phyloP scores from a whole-genome alignment of 2,329 filamentous ascomycete genomes.

The Cadophora gregata region DNA sequence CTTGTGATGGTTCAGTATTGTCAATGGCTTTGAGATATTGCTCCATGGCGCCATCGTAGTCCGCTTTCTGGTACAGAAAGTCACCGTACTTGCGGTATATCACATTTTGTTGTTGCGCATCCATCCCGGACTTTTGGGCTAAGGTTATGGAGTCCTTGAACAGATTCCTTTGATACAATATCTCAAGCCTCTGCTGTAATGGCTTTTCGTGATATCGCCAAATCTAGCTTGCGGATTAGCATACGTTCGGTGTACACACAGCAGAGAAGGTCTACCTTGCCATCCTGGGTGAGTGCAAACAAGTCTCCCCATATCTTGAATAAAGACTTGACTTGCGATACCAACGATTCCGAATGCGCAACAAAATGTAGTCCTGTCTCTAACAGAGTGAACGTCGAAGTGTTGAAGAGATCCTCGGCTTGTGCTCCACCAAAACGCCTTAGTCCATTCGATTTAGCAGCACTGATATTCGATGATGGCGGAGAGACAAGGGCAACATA shows the following conservation, averaged over 20 bases:
- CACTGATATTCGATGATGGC: slow-evolving; percentile 59
- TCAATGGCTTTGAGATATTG: slow-evolving; percentile 97
- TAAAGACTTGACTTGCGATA: slow-evolving; percentile 78
- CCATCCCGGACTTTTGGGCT: slow-evolving; percentile 86
- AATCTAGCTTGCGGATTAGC: slow-evolving; percentile 63
- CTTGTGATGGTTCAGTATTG: slow-evolving; percentile 93
- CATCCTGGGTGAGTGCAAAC: slow-evolving; percentile 88
- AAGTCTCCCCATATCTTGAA: slow-evolving; percentile 91
- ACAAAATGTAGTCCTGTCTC: slow-evolving; percentile 91
- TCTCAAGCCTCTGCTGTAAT: slow-evolving; percentile 87
- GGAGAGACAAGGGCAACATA: slow-evolving; percentile 90
- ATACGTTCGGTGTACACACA: background rate
- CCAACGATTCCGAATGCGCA: slow-evolving; percentile 84
- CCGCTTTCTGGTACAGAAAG: slow-evolving; percentile 90
- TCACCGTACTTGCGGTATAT: slow-evolving; percentile 96
- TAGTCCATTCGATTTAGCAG: slow-evolving; percentile 59
- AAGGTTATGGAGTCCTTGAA: slow-evolving; percentile 91
- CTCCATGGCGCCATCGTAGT: slow-evolving; percentile 98
- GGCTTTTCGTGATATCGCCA: slow-evolving; percentile 90
- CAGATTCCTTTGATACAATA: slow-evolving; percentile 92
- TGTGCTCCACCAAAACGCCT: slow-evolving; percentile 75
- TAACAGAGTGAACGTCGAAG: slow-evolving; percentile 87
- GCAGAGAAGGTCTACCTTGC: slow-evolving; percentile 67
- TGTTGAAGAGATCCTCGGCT: slow-evolving; percentile 81
- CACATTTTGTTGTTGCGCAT: slow-evolving; percentile 80